Percentiles rank a stretch among this genome's conserved stretches.
Evolutionary conservation across 805 yeast species (phyloP).

Genomic region (Candida multigemmis): DNA sequence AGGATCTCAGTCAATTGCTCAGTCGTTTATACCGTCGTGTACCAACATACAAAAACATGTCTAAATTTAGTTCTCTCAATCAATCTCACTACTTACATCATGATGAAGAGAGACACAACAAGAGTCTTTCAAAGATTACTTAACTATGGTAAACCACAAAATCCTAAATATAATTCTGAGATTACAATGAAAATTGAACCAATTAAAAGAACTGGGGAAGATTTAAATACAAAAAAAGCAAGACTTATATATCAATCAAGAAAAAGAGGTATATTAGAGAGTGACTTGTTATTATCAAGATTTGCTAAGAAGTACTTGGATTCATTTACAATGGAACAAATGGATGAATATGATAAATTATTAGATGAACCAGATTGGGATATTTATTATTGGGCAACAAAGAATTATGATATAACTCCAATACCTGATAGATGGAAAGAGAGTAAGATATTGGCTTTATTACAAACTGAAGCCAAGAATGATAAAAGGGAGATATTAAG

Average conservation of each 20-base stretch:
- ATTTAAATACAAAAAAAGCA: constrained; percentile 69
- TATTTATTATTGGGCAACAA: constrained; percentile 95
- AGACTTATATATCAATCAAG: constrained; percentile 85
- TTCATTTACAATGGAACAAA: constrained; percentile 49
- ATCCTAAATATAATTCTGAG: constrained; percentile 19
- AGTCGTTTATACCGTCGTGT: not conserved
- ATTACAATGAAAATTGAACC: constrained; percentile 61
- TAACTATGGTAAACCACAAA: constrained; percentile 35
- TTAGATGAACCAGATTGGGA: constrained; percentile 99
- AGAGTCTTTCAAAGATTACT: constrained; percentile 8
- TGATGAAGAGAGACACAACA: constrained; percentile 1
- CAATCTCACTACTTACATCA: not conserved
- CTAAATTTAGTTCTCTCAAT: no score
- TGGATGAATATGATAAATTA: constrained; percentile 77
- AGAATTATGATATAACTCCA: constrained; percentile 71
- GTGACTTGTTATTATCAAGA: constrained; percentile 76
- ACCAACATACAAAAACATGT: no score
- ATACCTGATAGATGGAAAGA: constrained; percentile 81
- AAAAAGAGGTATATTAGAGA: constrained; percentile 91
- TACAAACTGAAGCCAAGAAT: constrained; percentile 71
- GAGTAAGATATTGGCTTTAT: constrained; percentile 48
- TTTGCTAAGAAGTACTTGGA: constrained; percentile 73
- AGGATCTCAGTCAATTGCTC: not conserved
- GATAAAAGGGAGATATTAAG: constrained; percentile 64
- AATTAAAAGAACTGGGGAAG: constrained; percentile 65